Evolutionary conservation across 225 moss, liverwort and hornwort genomes (phyloP), one percentile per base, ranked within the genome.

Genomic region (Straminergon stramineum): DNA sequence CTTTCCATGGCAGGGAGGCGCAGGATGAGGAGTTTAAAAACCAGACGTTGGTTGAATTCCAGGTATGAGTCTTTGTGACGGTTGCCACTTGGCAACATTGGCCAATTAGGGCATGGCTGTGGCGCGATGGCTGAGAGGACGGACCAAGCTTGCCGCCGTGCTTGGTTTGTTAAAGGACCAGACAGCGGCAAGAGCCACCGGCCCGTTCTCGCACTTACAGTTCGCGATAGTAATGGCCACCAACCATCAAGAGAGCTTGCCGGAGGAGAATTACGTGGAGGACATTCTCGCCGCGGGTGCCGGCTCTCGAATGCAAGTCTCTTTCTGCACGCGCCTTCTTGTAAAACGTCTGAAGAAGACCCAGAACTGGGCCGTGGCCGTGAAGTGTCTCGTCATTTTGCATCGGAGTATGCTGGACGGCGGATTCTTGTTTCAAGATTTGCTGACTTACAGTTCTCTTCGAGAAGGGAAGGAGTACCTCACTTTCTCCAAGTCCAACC

Each of bases 371-470:
- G 84, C 78, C 34, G 95, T 95, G 9, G 94, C 94, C 22, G 71
- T 92, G 35, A 95, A 95, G 87, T 92, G 90, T 43, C 91, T 95
- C 56, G 61, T 95, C 31, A 64, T 95, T 19, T 76, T 95, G 61
- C 95, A 95, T 35, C 88, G 94, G 45, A 80, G 85, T 58, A 62
- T 95, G 67, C 57, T 94, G 31, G 95, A 95, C 80, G 95, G 95
- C 20, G 92, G 95, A 23, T 95, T 95, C 82, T 83, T 95, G 74
- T 94, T 93, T 31, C 95, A 95, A 52, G 95, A 95, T 52, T 80
- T 94, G 86, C 92, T 95, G 11, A 17, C 86, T 45, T 86, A 74
- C 81, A 73, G 39, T 45, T 85, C 92, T 5, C 55, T 89, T 9
- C 64, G 77, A 58, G 89, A 90, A 65, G 93, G 91, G 13, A 83